Evolutionary conservation across 1,284 basidiomycete genomes (phyloP).

Genomic region (Moesziomyces sp.): DNA sequence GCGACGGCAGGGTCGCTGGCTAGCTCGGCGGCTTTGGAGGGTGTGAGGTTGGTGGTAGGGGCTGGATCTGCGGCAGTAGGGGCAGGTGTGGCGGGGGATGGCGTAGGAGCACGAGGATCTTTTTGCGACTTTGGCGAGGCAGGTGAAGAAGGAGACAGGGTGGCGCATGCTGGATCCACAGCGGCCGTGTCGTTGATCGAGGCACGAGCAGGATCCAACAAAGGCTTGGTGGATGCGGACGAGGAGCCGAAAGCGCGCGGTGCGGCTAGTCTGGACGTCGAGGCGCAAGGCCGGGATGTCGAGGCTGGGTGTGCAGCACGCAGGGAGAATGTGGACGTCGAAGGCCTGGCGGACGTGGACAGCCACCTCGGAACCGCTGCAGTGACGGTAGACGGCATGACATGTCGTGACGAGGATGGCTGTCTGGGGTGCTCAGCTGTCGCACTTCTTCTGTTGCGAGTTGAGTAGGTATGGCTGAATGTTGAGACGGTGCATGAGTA

Average conservation of each 20-base stretch:
- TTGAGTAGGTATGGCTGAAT: background rate
- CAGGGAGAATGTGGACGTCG: conserved; percentile 21
- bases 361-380: conserved; percentile 10
- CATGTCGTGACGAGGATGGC: conserved; percentile 17
- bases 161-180: conserved; percentile 49
- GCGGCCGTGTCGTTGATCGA: conserved; percentile 17
- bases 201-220: background rate
- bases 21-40: conserved; percentile 35
- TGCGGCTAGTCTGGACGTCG: conserved; percentile 2
- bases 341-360: conserved; percentile 6
- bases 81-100: conserved; percentile 32
- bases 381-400: background rate
- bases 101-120: conserved; percentile 27
- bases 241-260: conserved; percentile 7
- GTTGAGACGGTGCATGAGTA: conserved; percentile 14
- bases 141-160: conserved; percentile 52
- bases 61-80: conserved; percentile 35
- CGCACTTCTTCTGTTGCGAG: conserved; percentile 2
- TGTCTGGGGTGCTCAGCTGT: background rate
- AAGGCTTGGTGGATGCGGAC: background rate
- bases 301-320: conserved; percentile 10
- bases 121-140: conserved; percentile 50
- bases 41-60: conserved; percentile 19
- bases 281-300: conserved; percentile 6
- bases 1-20: conserved; percentile 39